Evolutionary conservation across 1,284 basidiomycete species (phyloP).

Genomic region (Xanthoconium separans): DNA sequence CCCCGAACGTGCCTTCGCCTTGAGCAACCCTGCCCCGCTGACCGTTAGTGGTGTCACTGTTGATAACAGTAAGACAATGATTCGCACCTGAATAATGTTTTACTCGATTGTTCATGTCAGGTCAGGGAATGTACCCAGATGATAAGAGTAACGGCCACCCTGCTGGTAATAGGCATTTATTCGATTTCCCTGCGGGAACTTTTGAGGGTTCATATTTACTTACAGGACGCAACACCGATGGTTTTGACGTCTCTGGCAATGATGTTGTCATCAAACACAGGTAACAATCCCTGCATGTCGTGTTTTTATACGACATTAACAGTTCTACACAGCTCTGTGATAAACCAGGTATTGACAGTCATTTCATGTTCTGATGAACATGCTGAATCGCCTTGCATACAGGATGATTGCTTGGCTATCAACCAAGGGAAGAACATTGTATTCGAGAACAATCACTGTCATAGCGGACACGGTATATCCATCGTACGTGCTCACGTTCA

Average conservation of each 20-base stretch:
- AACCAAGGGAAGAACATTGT: slow-evolving; percentile 55
- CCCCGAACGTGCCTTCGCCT: slow-evolving; percentile 39
- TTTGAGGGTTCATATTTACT: neutral
- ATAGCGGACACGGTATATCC: slow-evolving; percentile 59
- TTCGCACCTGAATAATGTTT: neutral
- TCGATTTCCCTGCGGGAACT: neutral
- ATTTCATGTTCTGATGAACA: neutral
- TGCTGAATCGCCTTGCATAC: slow-evolving; percentile 6
- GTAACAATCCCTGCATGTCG: slow-evolving; percentile 23
- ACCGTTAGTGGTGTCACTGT: slow-evolving; percentile 38
- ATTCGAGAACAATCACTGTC: slow-evolving; percentile 54
- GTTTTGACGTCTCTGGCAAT: slow-evolving; percentile 48
- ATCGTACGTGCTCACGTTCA: slow-evolving; percentile 36
- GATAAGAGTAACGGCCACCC: slow-evolving; percentile 16
- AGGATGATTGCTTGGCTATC: slow-evolving; percentile 67
- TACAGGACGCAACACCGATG: slow-evolving; percentile 54
- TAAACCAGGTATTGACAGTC: slow-evolving; percentile 29
- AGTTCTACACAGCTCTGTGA: slow-evolving; percentile 15
- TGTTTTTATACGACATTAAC: slow-evolving; percentile 4
- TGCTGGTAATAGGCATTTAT: slow-evolving; percentile 20
- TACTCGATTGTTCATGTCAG: slow-evolving; percentile 22
- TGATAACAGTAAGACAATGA: slow-evolving; percentile 39
- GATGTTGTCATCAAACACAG: slow-evolving; percentile 42
- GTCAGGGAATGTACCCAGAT: slow-evolving; percentile 36
- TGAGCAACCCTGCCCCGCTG: slow-evolving; percentile 34